These are phyloP conservation scores for Cymbidium sinense DNA, from an alignment of 106 monocot genomes.

Conservation along the genomic window DNA sequence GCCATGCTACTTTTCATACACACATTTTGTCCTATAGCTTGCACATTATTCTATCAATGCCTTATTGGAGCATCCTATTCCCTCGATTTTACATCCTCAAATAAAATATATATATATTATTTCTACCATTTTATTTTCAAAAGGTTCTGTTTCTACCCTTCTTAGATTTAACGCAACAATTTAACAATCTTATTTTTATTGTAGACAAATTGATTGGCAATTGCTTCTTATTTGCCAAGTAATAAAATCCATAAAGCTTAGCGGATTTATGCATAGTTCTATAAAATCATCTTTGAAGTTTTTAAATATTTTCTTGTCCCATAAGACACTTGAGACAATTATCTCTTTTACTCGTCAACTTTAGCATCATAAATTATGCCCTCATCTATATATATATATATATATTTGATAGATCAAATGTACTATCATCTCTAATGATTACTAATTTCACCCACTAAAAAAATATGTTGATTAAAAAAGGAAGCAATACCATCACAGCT, in stretches of 20 bases:
- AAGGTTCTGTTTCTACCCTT: too few relatives aligned
- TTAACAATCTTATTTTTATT: too few relatives aligned
- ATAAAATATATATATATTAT: too few relatives aligned
- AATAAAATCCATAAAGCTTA: background rate
- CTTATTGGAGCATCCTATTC: too few relatives aligned
- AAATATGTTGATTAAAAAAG: background rate
- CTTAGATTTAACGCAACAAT: too few relatives aligned
- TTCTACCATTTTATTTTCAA: too few relatives aligned
- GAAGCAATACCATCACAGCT: slow-evolving; percentile 45
- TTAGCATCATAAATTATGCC: background rate
- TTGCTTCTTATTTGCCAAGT: background rate
- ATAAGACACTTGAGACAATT: background rate
- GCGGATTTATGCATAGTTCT: background rate
- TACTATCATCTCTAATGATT: background rate
- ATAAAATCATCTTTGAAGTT: background rate
- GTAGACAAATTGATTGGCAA: background rate
- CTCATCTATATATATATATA: background rate
- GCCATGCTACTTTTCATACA: too few relatives aligned
- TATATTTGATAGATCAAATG: background rate
- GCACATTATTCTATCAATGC: too few relatives aligned
- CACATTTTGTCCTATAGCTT: too few relatives aligned
- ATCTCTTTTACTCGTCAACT: background rate
- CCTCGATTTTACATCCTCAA: too few relatives aligned
- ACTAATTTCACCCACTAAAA: background rate
- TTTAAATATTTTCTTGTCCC: background rate